Conservation (phyloP, 331 rosid genomes). For the Dryas integrifolia region DNA sequence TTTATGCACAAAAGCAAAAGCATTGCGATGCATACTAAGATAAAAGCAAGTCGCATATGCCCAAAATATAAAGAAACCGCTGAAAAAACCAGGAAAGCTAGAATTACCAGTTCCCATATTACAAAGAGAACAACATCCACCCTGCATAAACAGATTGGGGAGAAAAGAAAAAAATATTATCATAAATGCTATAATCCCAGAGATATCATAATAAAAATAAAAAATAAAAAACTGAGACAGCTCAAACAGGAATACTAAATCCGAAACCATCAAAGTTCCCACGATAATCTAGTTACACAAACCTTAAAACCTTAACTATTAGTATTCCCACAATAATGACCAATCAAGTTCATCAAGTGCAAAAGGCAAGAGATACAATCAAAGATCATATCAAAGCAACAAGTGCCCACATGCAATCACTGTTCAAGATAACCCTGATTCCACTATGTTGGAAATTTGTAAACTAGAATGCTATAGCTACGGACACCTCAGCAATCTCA, state of each 20-base stretch:
- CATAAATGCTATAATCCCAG: constrained; percentile 5
- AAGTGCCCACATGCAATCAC: background rate
- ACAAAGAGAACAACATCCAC: constrained; percentile 95
- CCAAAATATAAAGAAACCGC: constrained; percentile 88
- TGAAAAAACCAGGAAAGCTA: constrained; percentile 92
- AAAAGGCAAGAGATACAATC: background rate
- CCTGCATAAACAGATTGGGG: constrained; percentile 60
- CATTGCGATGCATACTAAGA: constrained; percentile 68
- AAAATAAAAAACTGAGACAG: background rate
- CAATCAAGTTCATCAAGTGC: background rate
- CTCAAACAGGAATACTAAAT: background rate
- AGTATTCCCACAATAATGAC: background rate
- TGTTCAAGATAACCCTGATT: background rate
- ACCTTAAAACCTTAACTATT: background rate
- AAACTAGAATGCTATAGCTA: background rate
- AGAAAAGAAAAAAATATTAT: constrained; percentile 20
- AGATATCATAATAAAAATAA: background rate
- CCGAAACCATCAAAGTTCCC: too few species aligned
- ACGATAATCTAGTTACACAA: background rate
- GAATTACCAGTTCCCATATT: constrained; percentile 87
- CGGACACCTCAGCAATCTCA: background rate
- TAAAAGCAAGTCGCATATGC: constrained; percentile 75
- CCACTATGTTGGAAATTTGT: background rate
- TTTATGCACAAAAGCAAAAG: constrained; percentile 88
- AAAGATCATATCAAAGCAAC: background rate